A percentile compares a stretch with the other conserved stretches of the same genome.
phyloP scores from a whole-genome alignment of 164 flowering plant species.

The Vitis rotundifolia region DNA sequence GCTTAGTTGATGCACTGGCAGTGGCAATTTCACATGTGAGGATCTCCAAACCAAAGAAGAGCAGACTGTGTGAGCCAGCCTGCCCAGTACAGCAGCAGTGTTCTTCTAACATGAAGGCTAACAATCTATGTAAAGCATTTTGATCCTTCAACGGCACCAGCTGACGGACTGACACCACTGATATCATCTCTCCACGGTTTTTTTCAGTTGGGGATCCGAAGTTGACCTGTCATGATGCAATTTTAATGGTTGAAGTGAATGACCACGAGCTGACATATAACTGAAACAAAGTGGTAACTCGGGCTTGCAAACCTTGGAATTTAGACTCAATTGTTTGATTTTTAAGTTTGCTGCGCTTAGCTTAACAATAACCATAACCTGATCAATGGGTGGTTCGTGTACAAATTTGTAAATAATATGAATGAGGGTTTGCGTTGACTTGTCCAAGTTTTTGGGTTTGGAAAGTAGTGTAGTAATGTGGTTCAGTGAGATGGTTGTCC shows the following conservation, averaged over 20 bases:
- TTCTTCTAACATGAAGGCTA: conserved; percentile 79
- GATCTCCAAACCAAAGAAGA: conserved; percentile 87
- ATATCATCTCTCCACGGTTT: conserved; percentile 19
- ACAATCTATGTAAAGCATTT: conserved; percentile 89
- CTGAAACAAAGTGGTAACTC: conserved; percentile 7
- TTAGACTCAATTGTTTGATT: neutral
- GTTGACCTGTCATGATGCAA: conserved; percentile 4
- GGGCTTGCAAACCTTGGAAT: neutral
- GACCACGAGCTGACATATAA: conserved; percentile 15
- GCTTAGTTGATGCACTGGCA: conserved; percentile 75
- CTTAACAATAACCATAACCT: neutral
- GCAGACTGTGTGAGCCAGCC: conserved; percentile 65
- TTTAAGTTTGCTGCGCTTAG: neutral
- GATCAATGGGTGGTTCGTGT: conserved; percentile 6
- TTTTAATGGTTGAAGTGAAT: conserved; percentile 1
- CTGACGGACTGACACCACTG: conserved; percentile 20
- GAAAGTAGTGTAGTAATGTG: no score
- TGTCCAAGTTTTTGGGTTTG: no score
- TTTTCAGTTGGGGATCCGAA: conserved; percentile 24
- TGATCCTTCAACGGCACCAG: conserved; percentile 29
- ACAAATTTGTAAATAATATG: conserved; percentile 28
- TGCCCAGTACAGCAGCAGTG: conserved; percentile 68
- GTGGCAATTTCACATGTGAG: conserved; percentile 81
- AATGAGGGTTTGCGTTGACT: neutral
- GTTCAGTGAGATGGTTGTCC: no score